A percentile compares a stretch with the other conserved stretches of the same genome.
These are phyloP conservation scores for Sedum album DNA, from an alignment of 164 flowering plant species.

Conservation along the genomic window DNA sequence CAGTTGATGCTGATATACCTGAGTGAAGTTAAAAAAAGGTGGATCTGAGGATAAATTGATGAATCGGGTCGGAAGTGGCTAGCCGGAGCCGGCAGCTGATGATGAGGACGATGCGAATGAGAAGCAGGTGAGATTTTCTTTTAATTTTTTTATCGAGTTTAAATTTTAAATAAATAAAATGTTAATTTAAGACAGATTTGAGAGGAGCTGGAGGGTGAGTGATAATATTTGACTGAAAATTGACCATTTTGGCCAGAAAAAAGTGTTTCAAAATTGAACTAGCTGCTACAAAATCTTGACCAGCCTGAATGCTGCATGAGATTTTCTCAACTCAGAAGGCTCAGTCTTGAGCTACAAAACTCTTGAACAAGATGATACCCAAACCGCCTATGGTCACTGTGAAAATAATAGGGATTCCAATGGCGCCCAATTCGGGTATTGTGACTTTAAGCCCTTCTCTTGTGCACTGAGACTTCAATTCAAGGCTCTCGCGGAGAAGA, in stretches of 20 bases:
- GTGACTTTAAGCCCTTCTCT: constrained; percentile 21
- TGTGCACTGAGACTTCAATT: constrained; percentile 34
- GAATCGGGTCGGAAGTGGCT: neutral
- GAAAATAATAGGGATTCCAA: constrained; percentile 25
- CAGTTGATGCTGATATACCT: neutral
- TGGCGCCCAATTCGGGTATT: constrained; percentile 18
- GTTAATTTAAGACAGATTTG: no score
- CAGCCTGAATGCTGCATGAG: neutral
- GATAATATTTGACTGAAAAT: no score
- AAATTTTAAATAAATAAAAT: neutral
- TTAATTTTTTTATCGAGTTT: no score
- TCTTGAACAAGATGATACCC: constrained; percentile 41
- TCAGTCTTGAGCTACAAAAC: constrained; percentile 16
- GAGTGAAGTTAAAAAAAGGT: neutral
- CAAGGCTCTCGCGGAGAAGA: constrained; percentile 43
- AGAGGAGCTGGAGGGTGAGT: no score
- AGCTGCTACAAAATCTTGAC: neutral
- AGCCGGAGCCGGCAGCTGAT: neutral
- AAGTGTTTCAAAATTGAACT: neutral
- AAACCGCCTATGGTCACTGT: constrained; percentile 46
- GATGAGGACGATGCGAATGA: neutral
- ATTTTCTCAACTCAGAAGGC: neutral
- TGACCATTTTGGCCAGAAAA: no score
- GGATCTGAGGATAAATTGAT: neutral
- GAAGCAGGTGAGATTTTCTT: neutral